Evolutionary conservation across 2,329 filamentous ascomycete species (phyloP), one percentile per base, ranked within the genome.

Genomic region (Daldinia eschscholtzii): DNA sequence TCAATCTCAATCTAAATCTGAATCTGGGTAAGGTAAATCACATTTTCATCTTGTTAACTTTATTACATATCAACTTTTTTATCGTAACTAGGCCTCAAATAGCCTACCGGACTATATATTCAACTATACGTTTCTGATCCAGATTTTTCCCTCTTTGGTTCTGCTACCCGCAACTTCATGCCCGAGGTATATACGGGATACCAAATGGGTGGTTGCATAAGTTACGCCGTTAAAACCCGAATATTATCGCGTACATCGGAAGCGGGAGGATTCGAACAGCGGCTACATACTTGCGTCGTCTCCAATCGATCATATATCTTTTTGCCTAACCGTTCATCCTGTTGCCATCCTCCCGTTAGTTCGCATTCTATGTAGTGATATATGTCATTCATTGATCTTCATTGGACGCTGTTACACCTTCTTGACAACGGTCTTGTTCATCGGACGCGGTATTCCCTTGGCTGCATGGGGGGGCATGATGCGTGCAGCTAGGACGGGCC

Each of bases 311-410:
- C 62, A 56, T 50, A 12, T 39, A 18, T 23, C 20, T 23, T 26
- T 37, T n/a, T 52, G 37, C 52, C 62, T 62, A 65, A 70, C 37
- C 30, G 37, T 58, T 58, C 56, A 30, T 63, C 30, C 50, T 68
- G 69, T 39, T 44, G 66, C 44, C 64, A 69, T 68, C 69, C 66
- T 65, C 53, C 66, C 69, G 60, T 57, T 57, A 48, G 13, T 59
- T 4, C 26, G 67, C 60, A 57, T 23, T 23, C 23, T 46, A 23
- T 23, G 13, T 39, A 12, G 12, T 9, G 33, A 10, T 35, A 35
- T 35, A 35, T 35, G 33, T 9, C 6, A 35, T 35, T 35, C 33
- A 35, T 35, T 35, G 33, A 7, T 35, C 33, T 35, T 35, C 7
- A 35, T 35, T 35, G 33, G 33, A 9, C 6, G 6, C 6, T 35